Base-by-base conservation (phyloP, 2,329 filamentous ascomycete genomes). In the Sclerotinia subarctica region DNA sequence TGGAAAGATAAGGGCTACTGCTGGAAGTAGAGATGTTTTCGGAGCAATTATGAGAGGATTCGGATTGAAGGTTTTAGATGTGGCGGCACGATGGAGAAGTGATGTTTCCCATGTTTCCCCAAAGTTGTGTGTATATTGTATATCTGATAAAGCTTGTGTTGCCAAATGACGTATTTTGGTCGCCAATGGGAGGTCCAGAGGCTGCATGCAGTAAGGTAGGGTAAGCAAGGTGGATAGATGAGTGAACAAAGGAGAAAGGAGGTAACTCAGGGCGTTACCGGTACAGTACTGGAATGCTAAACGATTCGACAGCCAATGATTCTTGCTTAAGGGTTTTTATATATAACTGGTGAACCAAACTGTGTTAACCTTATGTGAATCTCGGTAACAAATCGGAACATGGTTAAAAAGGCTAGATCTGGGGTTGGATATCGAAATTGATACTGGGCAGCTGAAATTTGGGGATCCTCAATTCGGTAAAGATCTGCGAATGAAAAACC, bases 121-220 rank as follows among this genome's bases (percentile, higher is more conserved):
- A 51, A 35, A 26, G 17, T 13, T 51, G 46, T 35, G 59, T 38
- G 32, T 38, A 38, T 38, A 2, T 11, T 38, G 21, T 21, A 5
- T 15, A 19, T 38, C 15, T 26, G 15, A 42, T 49, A 60, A 26
- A 24, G 17, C 24, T 19, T 35, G 29, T 60, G 24, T 52, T 32
- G 51, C 59, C 17, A 51, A 63, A 15, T 52, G 59, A 51, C 59
- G 46, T 52, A 42, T 63, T 63, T 26, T 63, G 21, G 46, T 51
- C 29, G 51, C 59, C 10, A n/a, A 38, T 19, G 15, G 32, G 2
- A 19, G 24, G 19, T 38, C 5, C 26, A 35, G 29, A 62, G 44
- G 59, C n/a, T 62, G 59, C 47, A 38, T 62, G 29, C 46, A 62
- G 59, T 62, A 49, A 32, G 26, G n/a, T 26, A 51, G 46, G n/a